Base-by-base conservation (phyloP, 768 basidiomycete species). In the Leccinellum luteum region DNA sequence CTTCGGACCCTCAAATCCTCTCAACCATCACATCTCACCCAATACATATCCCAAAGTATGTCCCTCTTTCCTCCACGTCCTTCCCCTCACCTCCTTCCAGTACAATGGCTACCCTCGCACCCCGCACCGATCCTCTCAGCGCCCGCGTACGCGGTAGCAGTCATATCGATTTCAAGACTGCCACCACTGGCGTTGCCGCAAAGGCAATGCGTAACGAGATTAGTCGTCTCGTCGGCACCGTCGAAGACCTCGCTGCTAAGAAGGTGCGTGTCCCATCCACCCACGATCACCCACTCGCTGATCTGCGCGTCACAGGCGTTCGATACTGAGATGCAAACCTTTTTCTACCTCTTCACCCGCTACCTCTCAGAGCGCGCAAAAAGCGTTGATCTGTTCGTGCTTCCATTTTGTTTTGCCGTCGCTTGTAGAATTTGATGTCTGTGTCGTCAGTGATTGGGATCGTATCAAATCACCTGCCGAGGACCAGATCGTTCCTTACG, bases 141-240 rank as follows among this genome's bases (percentile, higher is more conserved):
- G 80, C 85, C 69, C 86, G 89, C 60, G 83, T 82, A 54, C 85
- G 90, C 58, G 90, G 90, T 63, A 84, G 85, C 54, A 85, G 83
- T 64, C 89, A 92, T 73, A 87, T 92, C 78, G 90, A 98, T 77
- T 96, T 96, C 85, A 94, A 95, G 81, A 95, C 93, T n/a, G 96
- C 96, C 62, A 95, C 85, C 52, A 94, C 93, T 54, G 93, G 92
- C 63, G 88, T 94, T 63, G 89, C 92, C 27, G 90, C 92, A 64
- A 98, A 97, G 79, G 81, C 94, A 55, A 98, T 98, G 96, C 87
- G 94, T 79, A 97, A 98, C 73, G 97, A 98, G 79, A 89, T 99
- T 77, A 89, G 89, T 74, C 85, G 85, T 69, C 90, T 99, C 81
- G 93, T 98, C 69, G 79, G 81, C 71, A 88, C 87, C 60, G 90